phyloP scores from a whole-genome alignment of 2,329 filamentous ascomycete species.

The Apiospora malaysiana region DNA sequence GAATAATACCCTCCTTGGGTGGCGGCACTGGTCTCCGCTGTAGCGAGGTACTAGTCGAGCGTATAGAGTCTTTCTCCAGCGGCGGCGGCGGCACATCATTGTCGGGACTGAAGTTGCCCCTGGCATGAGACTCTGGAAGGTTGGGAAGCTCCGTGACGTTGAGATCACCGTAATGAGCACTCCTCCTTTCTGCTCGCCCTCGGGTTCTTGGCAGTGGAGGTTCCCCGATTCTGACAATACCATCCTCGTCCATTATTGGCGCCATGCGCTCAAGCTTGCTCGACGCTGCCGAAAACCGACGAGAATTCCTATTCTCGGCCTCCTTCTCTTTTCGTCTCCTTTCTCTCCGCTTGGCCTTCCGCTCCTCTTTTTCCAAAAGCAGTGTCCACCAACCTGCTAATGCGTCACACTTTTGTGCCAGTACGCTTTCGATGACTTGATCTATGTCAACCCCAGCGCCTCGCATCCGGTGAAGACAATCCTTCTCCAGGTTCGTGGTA shows the following conservation, averaged over 20 bases:
- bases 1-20: slow-evolving; percentile 78
- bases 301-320: slow-evolving; percentile 76
- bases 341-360: slow-evolving; percentile 81
- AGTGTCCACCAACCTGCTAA: slow-evolving; percentile 96
- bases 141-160: slow-evolving; percentile 77
- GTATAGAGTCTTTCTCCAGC: slow-evolving; percentile 78
- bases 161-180: slow-evolving; percentile 67
- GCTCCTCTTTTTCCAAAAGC: slow-evolving; percentile 90
- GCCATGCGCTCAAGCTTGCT: slow-evolving; percentile 83
- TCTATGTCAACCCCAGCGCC: slow-evolving; percentile 94
- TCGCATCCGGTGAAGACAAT: slow-evolving; percentile 90
- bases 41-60: slow-evolving; percentile 78
- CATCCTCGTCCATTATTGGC: slow-evolving; percentile 76
- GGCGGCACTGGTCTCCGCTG: slow-evolving; percentile 79
- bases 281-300: slow-evolving; percentile 87
- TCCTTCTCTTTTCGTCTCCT: slow-evolving; percentile 86
- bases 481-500: slow-evolving; percentile 84
- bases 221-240: slow-evolving; percentile 54
- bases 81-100: slow-evolving; percentile 68
- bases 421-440: slow-evolving; percentile 89
- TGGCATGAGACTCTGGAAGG: slow-evolving; percentile 67
- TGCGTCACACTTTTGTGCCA: slow-evolving; percentile 87
- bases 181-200: slow-evolving; percentile 79
- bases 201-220: slow-evolving; percentile 67
- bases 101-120: slow-evolving; percentile 50